Evolutionary conservation across 148 eudicot genomes (phyloP), one percentile per base, ranked within the genome.

Genomic region (Silene latifolia): DNA sequence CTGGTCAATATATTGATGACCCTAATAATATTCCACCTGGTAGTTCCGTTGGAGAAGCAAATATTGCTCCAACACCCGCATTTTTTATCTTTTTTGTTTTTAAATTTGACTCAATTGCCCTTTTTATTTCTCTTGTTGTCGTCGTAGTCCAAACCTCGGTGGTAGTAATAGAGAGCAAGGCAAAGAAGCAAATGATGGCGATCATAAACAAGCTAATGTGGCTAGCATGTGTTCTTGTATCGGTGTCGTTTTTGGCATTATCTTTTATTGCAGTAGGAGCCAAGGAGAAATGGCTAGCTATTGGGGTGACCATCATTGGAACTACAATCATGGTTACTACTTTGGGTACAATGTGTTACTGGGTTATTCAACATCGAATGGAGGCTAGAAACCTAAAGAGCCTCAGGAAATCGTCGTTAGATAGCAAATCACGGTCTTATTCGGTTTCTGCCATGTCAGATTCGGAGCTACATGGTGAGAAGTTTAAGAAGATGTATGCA

Each of bases 151-250:
- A 91, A 58, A 91, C 97, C 9, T 91, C 97, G 0, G 88, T 91
- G 44, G 97, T 91, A 72, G 89, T 87, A 8, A 89, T 91, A 14
- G 93, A 89, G 81, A 91, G 97, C 97, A 91, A 87, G 80, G 97
- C 93, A 1, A 91, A 91, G 84, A 89, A 91, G 83, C 93, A 91
- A 64, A 89, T 91, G 96, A 91, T 91, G 96, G 92, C 96, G 0
- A 73, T 89, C 59, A 91, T 91, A 69, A 91, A 91, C 86, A 91
- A 91, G 86, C 91, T 91, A 4, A 89, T 91, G 97, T 91, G 97
- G 97, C 54, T 91, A 27, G 97, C 97, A 4, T 89, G 97, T 79
- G 91, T 89, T 48, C 84, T 91, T 4, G 82, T 91, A 4, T 89
- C 97, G 1, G 91, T 89, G 51, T 87, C 97, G 3, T 91, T 89